phyloP scores from a whole-genome alignment of 805 yeast species.

The Priceomyces medius region DNA sequence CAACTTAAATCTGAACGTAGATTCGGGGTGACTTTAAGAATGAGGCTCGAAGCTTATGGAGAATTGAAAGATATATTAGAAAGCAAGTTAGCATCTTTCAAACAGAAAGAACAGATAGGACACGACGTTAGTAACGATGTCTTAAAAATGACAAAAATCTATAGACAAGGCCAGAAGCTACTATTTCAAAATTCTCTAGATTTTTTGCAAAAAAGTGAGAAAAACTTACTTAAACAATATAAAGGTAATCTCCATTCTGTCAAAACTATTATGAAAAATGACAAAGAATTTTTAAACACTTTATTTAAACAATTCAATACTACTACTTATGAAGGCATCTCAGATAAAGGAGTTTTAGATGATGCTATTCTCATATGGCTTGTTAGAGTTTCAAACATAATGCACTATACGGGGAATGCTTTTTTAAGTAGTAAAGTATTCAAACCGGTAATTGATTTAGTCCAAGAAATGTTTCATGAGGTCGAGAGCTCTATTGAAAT shows the following conservation, averaged over 20 bases:
- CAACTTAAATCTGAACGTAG: slow-evolving; percentile 6
- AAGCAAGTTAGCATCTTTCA: slow-evolving; percentile 3
- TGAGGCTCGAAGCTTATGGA: slow-evolving; percentile 5
- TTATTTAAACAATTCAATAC: slow-evolving; percentile 1
- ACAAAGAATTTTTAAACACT: slow-evolving; percentile 1
- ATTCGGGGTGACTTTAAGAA: slow-evolving; percentile 7
- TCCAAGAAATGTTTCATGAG: slow-evolving; percentile 2
- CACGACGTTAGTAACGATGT: background rate
- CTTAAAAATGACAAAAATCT: slow-evolving; percentile 1
- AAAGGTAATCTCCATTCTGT: slow-evolving; percentile 4
- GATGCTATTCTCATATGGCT: slow-evolving; percentile 8
- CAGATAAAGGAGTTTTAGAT: background rate
- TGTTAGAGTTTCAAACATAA: slow-evolving; percentile 2
- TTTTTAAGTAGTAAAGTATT: background rate
- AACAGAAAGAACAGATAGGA: background rate
- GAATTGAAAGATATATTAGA: slow-evolving; percentile 4
- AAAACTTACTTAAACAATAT: slow-evolving; percentile 3
- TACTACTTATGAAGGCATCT: slow-evolving; percentile 5
- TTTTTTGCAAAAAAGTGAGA: slow-evolving; percentile 7
- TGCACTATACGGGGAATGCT: background rate
- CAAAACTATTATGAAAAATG: slow-evolving; percentile 8
- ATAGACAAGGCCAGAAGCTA: slow-evolving; percentile 7
- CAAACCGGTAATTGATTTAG: background rate
- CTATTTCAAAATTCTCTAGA: slow-evolving; percentile 7
- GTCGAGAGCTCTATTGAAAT: slow-evolving; percentile 4